A percentile compares a stretch with the other conserved stretches of the same genome.
phyloP scores from a whole-genome alignment of 2,329 filamentous ascomycete species.

The Alternaria sp. region DNA sequence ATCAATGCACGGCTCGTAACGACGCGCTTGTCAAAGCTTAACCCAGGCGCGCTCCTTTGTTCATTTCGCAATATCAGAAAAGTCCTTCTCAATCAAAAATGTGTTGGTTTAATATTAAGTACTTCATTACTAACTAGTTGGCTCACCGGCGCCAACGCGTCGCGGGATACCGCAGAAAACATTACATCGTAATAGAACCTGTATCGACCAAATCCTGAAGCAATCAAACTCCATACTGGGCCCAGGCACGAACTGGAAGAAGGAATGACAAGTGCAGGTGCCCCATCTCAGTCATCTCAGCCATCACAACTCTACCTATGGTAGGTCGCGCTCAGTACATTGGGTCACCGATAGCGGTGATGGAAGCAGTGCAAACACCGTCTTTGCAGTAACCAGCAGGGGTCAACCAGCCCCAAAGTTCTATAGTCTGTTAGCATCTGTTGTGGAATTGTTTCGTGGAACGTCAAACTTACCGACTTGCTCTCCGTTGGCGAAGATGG shows the following conservation, averaged over 20 bases:
- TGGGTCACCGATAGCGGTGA: constrained; percentile 4
- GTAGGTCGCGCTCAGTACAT: constrained; percentile 4
- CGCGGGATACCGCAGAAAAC: not conserved
- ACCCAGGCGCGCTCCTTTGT: not conserved
- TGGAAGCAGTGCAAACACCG: constrained; percentile 7
- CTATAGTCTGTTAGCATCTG: not conserved
- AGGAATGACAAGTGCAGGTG: not conserved
- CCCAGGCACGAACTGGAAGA: not conserved
- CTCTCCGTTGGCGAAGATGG: constrained; percentile 5
- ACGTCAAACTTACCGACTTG: constrained; percentile 5
- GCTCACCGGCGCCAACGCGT: not conserved
- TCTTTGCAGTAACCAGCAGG: constrained; percentile 7
- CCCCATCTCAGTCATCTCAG: not conserved
- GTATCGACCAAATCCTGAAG: not conserved
- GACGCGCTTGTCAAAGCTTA: constrained; percentile 1
- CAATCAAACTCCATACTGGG: not conserved
- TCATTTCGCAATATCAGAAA: not conserved
- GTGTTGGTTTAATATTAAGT: not conserved
- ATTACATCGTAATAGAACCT: not conserved
- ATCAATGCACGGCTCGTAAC: constrained; percentile 2
- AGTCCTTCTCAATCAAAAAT: not conserved
- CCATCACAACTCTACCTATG: not conserved
- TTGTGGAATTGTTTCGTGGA: not conserved
- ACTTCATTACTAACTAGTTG: not conserved
- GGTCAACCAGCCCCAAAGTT: constrained; percentile 10